These are phyloP conservation scores for Pyrus betulifolia DNA, from an alignment of 306 rosid genomes.

Conservation along the genomic window DNA sequence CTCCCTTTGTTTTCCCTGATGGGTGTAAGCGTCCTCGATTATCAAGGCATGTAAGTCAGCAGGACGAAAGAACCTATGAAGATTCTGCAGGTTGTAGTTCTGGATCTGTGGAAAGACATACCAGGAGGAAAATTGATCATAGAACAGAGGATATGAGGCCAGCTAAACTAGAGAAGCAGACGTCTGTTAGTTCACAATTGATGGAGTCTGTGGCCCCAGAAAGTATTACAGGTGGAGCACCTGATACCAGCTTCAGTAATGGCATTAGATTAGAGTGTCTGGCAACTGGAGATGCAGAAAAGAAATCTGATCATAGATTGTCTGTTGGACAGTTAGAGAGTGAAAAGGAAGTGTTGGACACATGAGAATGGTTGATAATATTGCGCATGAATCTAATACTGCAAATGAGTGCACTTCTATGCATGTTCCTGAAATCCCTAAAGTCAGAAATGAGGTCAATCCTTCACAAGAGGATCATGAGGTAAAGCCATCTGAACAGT, in stretches of 20 bases:
- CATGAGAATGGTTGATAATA: slow-evolving; percentile 24
- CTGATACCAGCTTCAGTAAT: slow-evolving; percentile 33
- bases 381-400: slow-evolving; percentile 17
- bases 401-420: slow-evolving; percentile 23
- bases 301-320: slow-evolving; percentile 33
- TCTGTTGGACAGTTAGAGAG: slow-evolving; percentile 30
- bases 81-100: slow-evolving; percentile 33
- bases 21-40: slow-evolving; percentile 65
- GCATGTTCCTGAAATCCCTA: slow-evolving; percentile 5
- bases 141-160: slow-evolving; percentile 33
- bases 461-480: slow-evolving; percentile 32
- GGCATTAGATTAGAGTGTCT: slow-evolving; percentile 28
- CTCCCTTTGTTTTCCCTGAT: slow-evolving; percentile 79
- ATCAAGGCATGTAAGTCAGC: slow-evolving; percentile 42
- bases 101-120: slow-evolving; percentile 50
- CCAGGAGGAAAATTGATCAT: slow-evolving; percentile 63
- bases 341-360: slow-evolving; percentile 21
- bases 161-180: slow-evolving; percentile 40
- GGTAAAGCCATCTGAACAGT: slow-evolving; percentile 46
- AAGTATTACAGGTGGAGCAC: slow-evolving; percentile 26
- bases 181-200: slow-evolving; percentile 52
- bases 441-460: slow-evolving; percentile 41
- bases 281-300: slow-evolving; percentile 22
- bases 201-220: slow-evolving; percentile 45
- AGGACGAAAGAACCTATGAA: slow-evolving; percentile 35